phyloP scores from a whole-genome alignment of 2,329 filamentous ascomycete species.

The Fusarium ramigenum region DNA sequence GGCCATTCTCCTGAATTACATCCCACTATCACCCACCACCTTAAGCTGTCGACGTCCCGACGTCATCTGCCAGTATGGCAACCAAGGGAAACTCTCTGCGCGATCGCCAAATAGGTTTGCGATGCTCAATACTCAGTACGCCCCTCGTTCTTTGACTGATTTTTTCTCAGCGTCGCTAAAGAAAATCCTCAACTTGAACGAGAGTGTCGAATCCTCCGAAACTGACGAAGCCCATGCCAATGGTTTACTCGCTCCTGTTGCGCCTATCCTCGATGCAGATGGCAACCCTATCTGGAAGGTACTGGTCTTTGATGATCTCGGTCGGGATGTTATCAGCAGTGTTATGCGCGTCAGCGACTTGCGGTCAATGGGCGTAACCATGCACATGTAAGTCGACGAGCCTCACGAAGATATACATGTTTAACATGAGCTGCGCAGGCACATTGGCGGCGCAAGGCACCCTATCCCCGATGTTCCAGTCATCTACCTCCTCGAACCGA shows the following conservation, averaged over 20 bases:
- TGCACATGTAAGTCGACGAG: slow-evolving; percentile 76
- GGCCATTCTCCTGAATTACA: slow-evolving; percentile 26
- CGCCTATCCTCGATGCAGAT: slow-evolving; percentile 84
- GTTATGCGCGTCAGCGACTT: slow-evolving; percentile 94
- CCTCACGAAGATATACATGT: neutral
- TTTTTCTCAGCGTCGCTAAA: slow-evolving; percentile 79
- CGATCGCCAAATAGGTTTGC: slow-evolving; percentile 61
- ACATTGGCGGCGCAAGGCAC: slow-evolving; percentile 82
- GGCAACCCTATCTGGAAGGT: slow-evolving; percentile 98
- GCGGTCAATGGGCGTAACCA: slow-evolving; percentile 92
- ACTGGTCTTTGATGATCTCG: slow-evolving; percentile 90
- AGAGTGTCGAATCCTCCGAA: slow-evolving; percentile 68
- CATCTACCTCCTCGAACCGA: slow-evolving; percentile 95
- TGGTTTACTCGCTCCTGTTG: slow-evolving; percentile 72
- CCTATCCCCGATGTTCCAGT: slow-evolving; percentile 96
- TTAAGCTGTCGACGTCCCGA: slow-evolving; percentile 22
- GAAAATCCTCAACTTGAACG: slow-evolving; percentile 95
- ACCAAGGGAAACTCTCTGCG: slow-evolving; percentile 58
- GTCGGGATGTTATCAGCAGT: slow-evolving; percentile 95
- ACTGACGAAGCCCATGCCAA: slow-evolving; percentile 71
- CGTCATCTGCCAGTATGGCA: slow-evolving; percentile 53
- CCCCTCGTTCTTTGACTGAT: slow-evolving; percentile 5
- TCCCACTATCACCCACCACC: slow-evolving; percentile 38
- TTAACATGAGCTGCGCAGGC: slow-evolving; percentile 60
- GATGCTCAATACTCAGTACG: neutral